Evolutionary conservation across 1,139 yeast genomes (phyloP).

Genomic region (Schwanniomyces etchellsii): DNA sequence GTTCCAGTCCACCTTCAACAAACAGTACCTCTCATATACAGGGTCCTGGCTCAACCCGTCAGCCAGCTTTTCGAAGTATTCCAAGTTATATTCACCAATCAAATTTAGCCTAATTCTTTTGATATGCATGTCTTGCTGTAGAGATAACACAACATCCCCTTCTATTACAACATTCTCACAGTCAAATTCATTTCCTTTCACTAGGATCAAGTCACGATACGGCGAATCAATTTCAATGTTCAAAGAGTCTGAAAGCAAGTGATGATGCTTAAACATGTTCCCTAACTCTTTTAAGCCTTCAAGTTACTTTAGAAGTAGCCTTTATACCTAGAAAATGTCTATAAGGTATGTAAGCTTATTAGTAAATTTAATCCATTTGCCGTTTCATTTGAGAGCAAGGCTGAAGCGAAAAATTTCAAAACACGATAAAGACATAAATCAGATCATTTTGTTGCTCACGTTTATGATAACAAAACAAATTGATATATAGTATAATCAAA

Average conservation of each 20-base stretch:
- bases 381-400: too few species aligned
- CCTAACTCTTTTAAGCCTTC: background rate
- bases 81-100: constrained; percentile 50
- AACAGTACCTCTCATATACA: constrained; percentile 44
- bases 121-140: constrained; percentile 47
- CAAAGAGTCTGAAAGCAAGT: constrained; percentile 22
- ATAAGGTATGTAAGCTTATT: too few species aligned
- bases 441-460: too few species aligned
- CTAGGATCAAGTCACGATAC: constrained; percentile 47
- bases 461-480: too few species aligned
- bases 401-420: too few species aligned
- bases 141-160: constrained; percentile 53
- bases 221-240: constrained; percentile 41
- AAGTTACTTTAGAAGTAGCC: background rate
- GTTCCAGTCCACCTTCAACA: constrained; percentile 54
- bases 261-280: constrained; percentile 19
- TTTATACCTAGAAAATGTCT: background rate
- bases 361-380: too few species aligned
- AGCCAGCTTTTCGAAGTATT: constrained; percentile 42
- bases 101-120: constrained; percentile 42
- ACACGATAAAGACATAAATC: too few species aligned
- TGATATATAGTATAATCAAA: too few species aligned
- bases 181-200: constrained; percentile 56
- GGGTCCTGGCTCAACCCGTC: constrained; percentile 35
- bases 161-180: constrained; percentile 47